A percentile compares a stretch with the other conserved stretches of the same genome.
Evolutionary conservation across 2,329 filamentous ascomycete species (phyloP).

Genomic region (Paraphoma chrysanthemicola): DNA sequence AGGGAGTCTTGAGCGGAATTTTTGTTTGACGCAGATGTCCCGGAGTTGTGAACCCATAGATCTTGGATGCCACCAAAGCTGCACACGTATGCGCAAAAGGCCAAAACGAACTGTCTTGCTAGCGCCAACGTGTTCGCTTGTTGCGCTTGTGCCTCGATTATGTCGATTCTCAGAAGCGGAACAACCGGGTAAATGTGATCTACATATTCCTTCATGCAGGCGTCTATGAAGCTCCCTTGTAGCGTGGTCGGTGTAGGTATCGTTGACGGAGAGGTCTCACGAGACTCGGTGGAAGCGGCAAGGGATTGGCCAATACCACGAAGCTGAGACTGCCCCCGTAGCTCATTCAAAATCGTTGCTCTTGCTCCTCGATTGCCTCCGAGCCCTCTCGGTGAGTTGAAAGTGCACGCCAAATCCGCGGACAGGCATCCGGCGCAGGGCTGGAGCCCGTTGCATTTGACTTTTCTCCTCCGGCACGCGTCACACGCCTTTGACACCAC

Average conservation of each 20-base stretch:
- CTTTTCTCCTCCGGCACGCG: constrained; percentile 76
- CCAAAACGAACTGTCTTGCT: constrained; percentile 41
- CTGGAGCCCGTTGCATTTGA: constrained; percentile 74
- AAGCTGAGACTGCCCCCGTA: constrained; percentile 68
- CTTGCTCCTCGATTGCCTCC: constrained; percentile 36
- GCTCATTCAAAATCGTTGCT: constrained; percentile 77
- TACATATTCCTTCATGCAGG: constrained; percentile 73
- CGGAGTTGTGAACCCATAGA: too few relatives aligned
- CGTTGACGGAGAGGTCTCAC: too few relatives aligned
- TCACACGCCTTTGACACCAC: constrained; percentile 65
- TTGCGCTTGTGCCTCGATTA: constrained; percentile 29
- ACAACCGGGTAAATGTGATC: constrained; percentile 67
- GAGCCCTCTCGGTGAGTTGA: constrained; percentile 12
- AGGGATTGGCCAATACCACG: not conserved
- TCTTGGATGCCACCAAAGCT: constrained; percentile 23
- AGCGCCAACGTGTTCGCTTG: constrained; percentile 23
- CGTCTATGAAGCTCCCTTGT: constrained; percentile 64
- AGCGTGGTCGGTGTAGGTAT: too few relatives aligned
- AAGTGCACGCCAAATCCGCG: constrained; percentile 52
- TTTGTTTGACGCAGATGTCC: too few relatives aligned
- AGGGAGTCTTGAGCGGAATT: constrained; percentile 25
- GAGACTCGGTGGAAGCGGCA: too few relatives aligned
- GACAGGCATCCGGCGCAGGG: constrained; percentile 75
- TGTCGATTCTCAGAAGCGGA: constrained; percentile 32
- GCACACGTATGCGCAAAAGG: constrained; percentile 48